phyloP scores from a whole-genome alignment of 768 basidiomycete genomes.

The Trametes maxima region DNA sequence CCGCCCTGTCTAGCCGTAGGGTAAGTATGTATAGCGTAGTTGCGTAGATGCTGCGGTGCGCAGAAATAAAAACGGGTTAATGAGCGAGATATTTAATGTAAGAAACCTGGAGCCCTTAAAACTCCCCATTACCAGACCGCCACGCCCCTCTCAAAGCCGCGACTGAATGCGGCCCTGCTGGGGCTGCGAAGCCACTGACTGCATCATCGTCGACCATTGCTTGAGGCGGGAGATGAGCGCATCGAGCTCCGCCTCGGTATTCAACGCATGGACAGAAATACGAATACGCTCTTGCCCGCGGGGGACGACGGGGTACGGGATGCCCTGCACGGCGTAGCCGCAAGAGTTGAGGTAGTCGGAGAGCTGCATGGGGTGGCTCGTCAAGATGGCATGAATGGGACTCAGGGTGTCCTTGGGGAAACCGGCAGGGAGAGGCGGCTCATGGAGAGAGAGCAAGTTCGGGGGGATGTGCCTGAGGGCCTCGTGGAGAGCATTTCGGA shows the following conservation, averaged over 20 bases:
- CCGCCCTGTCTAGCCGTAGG: no score
- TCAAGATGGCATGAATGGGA: slow-evolving; percentile 23
- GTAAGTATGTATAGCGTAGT: no score
- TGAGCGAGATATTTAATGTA: neutral
- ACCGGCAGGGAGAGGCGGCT: slow-evolving; percentile 4
- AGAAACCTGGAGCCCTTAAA: neutral
- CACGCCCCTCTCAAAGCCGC: neutral
- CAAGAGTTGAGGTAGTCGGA: slow-evolving; percentile 12
- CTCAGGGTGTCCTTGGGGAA: slow-evolving; percentile 10
- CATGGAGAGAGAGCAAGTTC: slow-evolving; percentile 14
- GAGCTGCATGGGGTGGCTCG: slow-evolving; percentile 11
- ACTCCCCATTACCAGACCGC: neutral
- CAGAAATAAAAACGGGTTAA: no score
- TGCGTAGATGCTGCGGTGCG: no score
- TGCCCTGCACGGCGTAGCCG: slow-evolving; percentile 18
- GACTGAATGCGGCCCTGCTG: neutral
- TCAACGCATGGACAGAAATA: slow-evolving; percentile 20
- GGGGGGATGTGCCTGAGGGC: slow-evolving; percentile 8
- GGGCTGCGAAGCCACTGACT: neutral
- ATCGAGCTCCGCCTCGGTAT: slow-evolving; percentile 32
- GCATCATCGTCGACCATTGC: slow-evolving; percentile 16
- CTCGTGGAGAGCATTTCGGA: slow-evolving; percentile 3
- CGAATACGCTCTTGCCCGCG: slow-evolving; percentile 24
- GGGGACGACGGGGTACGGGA: slow-evolving; percentile 23
- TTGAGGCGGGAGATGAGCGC: slow-evolving; percentile 6